Evolutionary conservation across 345 rosid species (phyloP).

Genomic region (Ricinus communis): DNA sequence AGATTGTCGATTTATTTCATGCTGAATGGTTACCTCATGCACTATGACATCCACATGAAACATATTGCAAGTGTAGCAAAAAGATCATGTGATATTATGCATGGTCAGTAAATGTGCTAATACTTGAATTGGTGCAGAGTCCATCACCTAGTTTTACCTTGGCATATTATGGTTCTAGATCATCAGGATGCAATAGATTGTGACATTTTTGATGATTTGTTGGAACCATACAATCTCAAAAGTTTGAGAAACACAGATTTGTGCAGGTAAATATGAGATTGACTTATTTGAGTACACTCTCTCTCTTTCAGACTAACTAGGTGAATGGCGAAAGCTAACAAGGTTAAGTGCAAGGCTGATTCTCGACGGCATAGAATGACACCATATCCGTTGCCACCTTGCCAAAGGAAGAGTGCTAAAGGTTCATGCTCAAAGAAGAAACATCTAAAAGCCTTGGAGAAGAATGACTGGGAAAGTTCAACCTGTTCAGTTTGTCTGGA

Average conservation of each 20-base stretch:
- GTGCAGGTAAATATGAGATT: background rate
- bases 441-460: constrained; percentile 38
- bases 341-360: constrained; percentile 34
- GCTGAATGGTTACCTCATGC: background rate
- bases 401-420: constrained; percentile 39
- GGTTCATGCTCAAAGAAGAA: constrained; percentile 28
- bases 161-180: background rate
- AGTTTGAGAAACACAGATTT: too few relatives aligned
- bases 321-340: constrained; percentile 59
- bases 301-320: constrained; percentile 21
- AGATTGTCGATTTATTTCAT: background rate
- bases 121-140: background rate
- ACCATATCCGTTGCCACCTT: constrained; percentile 38
- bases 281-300: background rate
- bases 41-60: background rate
- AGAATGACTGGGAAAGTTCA: constrained; percentile 66
- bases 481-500: constrained; percentile 77
- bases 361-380: constrained; percentile 21
- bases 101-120: background rate
- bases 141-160: background rate
- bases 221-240: too few relatives aligned
- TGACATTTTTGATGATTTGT: background rate
- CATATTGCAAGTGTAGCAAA: background rate
- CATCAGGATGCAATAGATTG: background rate
- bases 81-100: background rate